These are phyloP conservation scores for Phytopythium aichiense DNA, from an alignment of 352 stramenopile species.

Conservation along the genomic window DNA sequence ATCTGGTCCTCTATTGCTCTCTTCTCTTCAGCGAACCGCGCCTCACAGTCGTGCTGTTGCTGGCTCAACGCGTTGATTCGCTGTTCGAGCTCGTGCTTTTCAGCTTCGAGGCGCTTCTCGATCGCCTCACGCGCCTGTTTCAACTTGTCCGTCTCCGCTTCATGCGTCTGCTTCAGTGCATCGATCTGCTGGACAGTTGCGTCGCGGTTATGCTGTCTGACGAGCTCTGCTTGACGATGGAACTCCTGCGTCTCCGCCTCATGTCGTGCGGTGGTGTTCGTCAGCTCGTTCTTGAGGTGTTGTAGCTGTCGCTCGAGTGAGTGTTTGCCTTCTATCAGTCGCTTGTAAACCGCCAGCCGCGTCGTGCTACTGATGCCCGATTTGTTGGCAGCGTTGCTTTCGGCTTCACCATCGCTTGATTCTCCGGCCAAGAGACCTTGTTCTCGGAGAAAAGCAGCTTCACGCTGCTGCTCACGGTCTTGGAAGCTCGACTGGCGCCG, in stretches of 20 bases:
- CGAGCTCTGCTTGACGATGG: constrained; percentile 1
- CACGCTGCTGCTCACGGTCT: constrained; percentile 10
- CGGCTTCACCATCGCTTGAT: background rate
- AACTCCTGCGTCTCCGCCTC: background rate
- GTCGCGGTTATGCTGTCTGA: background rate
- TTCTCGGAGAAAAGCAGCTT: constrained; percentile 16
- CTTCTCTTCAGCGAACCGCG: background rate
- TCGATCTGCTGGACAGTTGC: background rate
- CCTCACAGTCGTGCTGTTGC: background rate
- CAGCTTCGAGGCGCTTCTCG: background rate
- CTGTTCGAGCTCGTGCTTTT: background rate
- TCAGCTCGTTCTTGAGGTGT: constrained; percentile 10
- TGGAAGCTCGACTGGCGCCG: constrained; percentile 4
- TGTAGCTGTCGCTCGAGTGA: constrained; percentile 14
- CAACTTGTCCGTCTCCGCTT: background rate
- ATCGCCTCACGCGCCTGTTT: background rate
- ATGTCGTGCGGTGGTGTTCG: background rate
- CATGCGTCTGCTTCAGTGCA: background rate
- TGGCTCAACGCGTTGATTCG: background rate
- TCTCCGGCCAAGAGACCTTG: constrained; percentile 11
- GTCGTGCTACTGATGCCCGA: constrained; percentile 9
- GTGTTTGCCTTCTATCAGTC: background rate
- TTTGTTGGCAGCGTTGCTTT: background rate
- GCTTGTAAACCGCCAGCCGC: constrained; percentile 25
- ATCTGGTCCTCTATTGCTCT: background rate